Evolutionary conservation across 352 stramenopile species (phyloP).

Genomic region (Pythium volutum): DNA sequence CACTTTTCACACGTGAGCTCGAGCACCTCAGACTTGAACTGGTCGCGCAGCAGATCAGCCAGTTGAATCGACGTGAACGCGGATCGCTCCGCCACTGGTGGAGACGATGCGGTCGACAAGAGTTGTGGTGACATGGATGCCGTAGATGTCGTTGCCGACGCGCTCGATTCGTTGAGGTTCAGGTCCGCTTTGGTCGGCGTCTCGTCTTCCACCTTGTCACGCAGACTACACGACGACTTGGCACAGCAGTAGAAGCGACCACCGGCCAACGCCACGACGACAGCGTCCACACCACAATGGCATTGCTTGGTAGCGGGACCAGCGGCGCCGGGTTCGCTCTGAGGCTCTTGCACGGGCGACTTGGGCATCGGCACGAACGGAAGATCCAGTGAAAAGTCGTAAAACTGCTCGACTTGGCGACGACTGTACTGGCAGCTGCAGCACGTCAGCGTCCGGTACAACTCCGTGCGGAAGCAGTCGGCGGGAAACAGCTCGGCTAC

Average conservation of each 20-base stretch:
- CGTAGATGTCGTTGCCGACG: background rate
- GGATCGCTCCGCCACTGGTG: background rate
- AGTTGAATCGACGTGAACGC: conserved; percentile 36
- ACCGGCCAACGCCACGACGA: conserved; percentile 30
- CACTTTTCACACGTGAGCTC: conserved; percentile 87
- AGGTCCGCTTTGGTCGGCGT: background rate
- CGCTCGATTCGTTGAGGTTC: background rate
- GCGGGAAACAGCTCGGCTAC: conserved; percentile 59
- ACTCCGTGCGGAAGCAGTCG: conserved; percentile 74
- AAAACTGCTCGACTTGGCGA: conserved; percentile 78
- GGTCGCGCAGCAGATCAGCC: conserved; percentile 61
- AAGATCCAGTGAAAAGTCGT: conserved; percentile 85
- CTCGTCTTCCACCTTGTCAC: conserved; percentile 30
- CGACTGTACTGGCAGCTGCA: conserved; percentile 72
- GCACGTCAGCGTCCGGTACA: conserved; percentile 78
- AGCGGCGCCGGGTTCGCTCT: conserved; percentile 9
- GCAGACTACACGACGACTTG: conserved; percentile 60
- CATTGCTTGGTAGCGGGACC: conserved; percentile 31
- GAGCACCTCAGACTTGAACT: conserved; percentile 75
- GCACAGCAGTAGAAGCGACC: conserved; percentile 53
- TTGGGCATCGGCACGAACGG: conserved; percentile 25
- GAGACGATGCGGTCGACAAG: background rate
- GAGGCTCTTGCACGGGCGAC: background rate
- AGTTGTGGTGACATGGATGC: background rate
- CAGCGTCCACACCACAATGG: conserved; percentile 51